A percentile compares a stretch with the other conserved stretches of the same genome.
These are phyloP conservation scores for Talaromyces rugulosus DNA, from an alignment of 2,329 filamentous ascomycete species.

Conservation along the genomic window DNA sequence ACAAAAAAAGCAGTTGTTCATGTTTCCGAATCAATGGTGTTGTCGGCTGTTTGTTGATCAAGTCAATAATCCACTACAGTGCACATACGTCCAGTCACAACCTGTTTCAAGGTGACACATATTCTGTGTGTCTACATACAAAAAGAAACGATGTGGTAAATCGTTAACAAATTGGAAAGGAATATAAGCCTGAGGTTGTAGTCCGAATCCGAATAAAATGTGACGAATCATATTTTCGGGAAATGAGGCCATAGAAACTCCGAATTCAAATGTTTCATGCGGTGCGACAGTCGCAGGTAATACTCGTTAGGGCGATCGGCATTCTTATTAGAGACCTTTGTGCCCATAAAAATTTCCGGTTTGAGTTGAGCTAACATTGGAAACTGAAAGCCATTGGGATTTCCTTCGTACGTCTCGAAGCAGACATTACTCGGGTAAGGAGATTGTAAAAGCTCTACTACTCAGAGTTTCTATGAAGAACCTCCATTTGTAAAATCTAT, in stretches of 20 bases:
- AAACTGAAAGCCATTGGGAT: too few relatives aligned
- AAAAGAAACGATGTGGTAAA: not conserved
- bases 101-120: not conserved
- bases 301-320: not conserved
- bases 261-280: not conserved
- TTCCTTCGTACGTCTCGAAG: not conserved
- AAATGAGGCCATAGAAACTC: not conserved
- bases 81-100: not conserved
- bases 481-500: not conserved
- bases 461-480: not conserved
- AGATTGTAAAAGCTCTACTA: not conserved
- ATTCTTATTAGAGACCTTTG: not conserved
- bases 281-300: not conserved
- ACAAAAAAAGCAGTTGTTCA: not conserved
- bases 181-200: not conserved
- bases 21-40: not conserved
- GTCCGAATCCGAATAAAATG: not conserved
- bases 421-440: not conserved
- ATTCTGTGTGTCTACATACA: not conserved
- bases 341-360: not conserved
- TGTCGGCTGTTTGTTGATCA: not conserved
- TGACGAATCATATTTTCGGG: not conserved
- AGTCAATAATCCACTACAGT: not conserved
- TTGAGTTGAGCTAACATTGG: not conserved
- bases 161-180: not conserved